These are phyloP conservation scores for Carpinus fangiana DNA, from an alignment of 306 rosid genomes.

Conservation along the genomic window DNA sequence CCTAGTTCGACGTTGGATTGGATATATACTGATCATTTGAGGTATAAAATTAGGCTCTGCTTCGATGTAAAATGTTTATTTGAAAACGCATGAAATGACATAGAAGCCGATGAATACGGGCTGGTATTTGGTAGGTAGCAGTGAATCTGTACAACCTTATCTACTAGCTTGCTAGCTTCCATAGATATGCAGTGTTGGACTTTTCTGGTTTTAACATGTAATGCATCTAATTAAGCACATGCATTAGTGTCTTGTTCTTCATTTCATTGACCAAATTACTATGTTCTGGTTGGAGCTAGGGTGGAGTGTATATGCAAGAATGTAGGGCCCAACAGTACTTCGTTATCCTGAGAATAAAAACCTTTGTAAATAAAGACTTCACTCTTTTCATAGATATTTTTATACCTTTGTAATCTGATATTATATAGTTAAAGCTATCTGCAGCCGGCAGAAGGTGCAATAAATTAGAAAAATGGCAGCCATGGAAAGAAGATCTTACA, in stretches of 20 bases:
- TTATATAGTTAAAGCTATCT: conserved; percentile 20
- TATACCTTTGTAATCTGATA: conserved; percentile 6
- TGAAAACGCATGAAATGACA: neutral
- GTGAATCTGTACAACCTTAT: neutral
- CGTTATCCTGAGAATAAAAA: conserved; percentile 23
- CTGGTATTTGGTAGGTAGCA: neutral
- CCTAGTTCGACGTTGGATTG: too few relatives aligned
- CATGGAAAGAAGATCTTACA: conserved; percentile 23
- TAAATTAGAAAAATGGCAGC: neutral
- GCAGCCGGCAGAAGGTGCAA: conserved; percentile 13
- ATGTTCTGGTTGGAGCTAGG: neutral
- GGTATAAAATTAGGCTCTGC: too few relatives aligned
- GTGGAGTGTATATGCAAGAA: conserved; percentile 2
- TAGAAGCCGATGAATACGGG: neutral
- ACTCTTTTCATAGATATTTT: neutral
- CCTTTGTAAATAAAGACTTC: conserved; percentile 7
- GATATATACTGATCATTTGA: too few relatives aligned
- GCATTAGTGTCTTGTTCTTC: neutral
- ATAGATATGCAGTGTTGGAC: neutral
- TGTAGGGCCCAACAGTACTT: conserved; percentile 36
- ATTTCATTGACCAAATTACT: neutral
- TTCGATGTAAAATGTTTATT: too few relatives aligned
- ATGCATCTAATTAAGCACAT: neutral
- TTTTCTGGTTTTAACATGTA: neutral
- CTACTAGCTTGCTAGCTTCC: neutral